These are phyloP conservation scores for Hemileia vastatrix DNA, from an alignment of 1,284 basidiomycete genomes.

Conservation along the genomic window DNA sequence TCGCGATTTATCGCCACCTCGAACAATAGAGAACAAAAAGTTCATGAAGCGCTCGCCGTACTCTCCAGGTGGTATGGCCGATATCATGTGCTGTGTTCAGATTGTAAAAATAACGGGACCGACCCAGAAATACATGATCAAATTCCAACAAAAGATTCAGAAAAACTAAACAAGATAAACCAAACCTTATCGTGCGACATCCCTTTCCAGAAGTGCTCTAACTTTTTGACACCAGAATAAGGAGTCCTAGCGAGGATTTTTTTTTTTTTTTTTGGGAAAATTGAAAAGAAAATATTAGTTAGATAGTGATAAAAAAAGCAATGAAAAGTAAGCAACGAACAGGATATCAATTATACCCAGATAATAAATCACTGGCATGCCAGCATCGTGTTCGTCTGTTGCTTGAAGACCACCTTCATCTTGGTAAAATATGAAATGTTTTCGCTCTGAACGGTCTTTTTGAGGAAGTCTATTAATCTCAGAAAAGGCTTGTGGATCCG, in stretches of 20 bases:
- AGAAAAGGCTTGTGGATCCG: constrained; percentile 66
- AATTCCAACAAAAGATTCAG: constrained; percentile 13
- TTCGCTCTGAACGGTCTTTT: constrained; percentile 60
- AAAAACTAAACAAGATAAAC: constrained; percentile 29
- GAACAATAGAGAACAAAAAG: constrained; percentile 78
- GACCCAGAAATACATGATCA: constrained; percentile 9
- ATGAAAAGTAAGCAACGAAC: constrained; percentile 37
- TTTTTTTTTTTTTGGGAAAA: no score
- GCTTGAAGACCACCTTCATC: constrained; percentile 89
- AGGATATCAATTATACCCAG: constrained; percentile 45
- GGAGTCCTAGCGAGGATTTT: no score
- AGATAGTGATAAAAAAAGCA: no score
- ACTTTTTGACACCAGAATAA: constrained; percentile 54
- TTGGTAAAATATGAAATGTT: constrained; percentile 86
- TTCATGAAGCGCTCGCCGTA: constrained; percentile 77
- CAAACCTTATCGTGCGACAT: constrained; percentile 71
- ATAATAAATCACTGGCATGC: constrained; percentile 78
- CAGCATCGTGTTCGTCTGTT: constrained; percentile 70
- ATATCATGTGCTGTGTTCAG: constrained; percentile 69
- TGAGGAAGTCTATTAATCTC: constrained; percentile 58
- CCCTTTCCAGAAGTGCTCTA: constrained; percentile 89
- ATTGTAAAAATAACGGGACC: constrained; percentile 19
- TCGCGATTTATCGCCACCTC: constrained; percentile 61
- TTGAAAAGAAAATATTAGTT: no score
- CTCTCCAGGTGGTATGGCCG: constrained; percentile 71